Base-by-base conservation (phyloP, 1,284 basidiomycete species). In the Ceratobasidium sp. region DNA sequence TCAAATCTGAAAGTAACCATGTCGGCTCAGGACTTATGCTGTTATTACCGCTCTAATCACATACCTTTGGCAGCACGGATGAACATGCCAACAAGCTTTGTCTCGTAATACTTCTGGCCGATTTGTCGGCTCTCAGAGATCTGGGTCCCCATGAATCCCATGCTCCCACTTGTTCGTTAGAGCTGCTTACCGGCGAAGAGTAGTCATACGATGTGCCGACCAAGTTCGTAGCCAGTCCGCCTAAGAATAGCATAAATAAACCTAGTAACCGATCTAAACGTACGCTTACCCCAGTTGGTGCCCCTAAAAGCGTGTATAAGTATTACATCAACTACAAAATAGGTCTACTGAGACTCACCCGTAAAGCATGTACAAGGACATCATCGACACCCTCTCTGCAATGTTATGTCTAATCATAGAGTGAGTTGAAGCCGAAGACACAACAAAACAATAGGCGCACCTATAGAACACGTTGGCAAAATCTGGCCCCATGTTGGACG, bases 191-290 rank as follows among this genome's bases (percentile, higher is more conserved):
- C 52, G 45, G 61, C 57, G 61, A 65, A 41, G 72, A 73, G 30
- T 73, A 73, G 30, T 73, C 72, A 34, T 73, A 73, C 21, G 60
- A 65, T 10, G 72, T 73, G 16, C 72, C 72, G 21, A 73, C 60
- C 34, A 73, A 30, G 21, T 67, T 67, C 3, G 64, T 69, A 41
- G 72, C 62, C 26, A 73, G 52, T 21, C 72, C 72, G 28, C 64
- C 64, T 69, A 39, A 16, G n/a, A n/a, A n/a, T n/a, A n/a, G 8
- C 6, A 39, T 39, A 14, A 39, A 39, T 39, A 6, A 39, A 39
- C n/a, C n/a, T n/a, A n/a, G n/a, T n/a, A n/a, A n/a, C n/a, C n/a
- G 36, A n/a, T n/a, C n/a, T 39, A 36, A 41, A 26, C 12, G 21
- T 14, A 55, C 18, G 12, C 64, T n/a, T 57, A 70, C 72, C 72